phyloP scores from a whole-genome alignment of 2,329 filamentous ascomycete genomes.

The Diatrype stigma region DNA sequence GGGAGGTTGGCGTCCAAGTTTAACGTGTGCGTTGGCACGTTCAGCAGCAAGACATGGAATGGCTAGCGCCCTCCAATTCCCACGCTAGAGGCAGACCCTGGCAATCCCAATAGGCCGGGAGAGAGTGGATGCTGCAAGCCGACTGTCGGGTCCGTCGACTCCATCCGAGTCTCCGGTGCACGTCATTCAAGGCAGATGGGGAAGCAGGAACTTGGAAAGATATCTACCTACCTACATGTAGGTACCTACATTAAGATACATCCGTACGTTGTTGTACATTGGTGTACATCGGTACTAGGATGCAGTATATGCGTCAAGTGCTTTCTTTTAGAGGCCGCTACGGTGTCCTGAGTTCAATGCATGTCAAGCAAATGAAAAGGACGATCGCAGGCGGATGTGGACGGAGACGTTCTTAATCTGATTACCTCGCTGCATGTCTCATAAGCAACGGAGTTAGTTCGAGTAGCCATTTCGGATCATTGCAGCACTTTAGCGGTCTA shows the following conservation, averaged over 20 bases:
- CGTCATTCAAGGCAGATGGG: neutral
- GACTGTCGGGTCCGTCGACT: neutral
- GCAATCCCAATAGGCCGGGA: neutral
- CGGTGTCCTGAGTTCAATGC: neutral
- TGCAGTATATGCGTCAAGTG: too few species aligned
- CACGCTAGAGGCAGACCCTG: neutral
- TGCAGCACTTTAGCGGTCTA: too few species aligned
- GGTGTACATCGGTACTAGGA: too few species aligned
- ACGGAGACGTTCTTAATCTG: neutral
- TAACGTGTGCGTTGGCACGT: neutral
- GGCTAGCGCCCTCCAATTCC: neutral
- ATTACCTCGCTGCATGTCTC: neutral
- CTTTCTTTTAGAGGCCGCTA: too few species aligned
- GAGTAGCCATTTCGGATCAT: neutral
- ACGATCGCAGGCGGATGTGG: neutral
- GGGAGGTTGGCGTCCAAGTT: neutral
- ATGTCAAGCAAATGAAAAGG: neutral
- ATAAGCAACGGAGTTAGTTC: neutral
- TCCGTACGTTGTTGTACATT: too few species aligned
- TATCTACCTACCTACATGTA: too few species aligned
- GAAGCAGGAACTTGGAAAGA: neutral
- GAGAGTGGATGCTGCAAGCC: neutral
- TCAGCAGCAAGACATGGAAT: neutral
- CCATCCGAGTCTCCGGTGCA: neutral
- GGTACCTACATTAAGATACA: too few species aligned